A percentile compares a stretch with the other conserved stretches of the same genome.
phyloP scores from a whole-genome alignment of 2,329 filamentous ascomycete genomes.

The Magnaporthiopsis incrustans region DNA sequence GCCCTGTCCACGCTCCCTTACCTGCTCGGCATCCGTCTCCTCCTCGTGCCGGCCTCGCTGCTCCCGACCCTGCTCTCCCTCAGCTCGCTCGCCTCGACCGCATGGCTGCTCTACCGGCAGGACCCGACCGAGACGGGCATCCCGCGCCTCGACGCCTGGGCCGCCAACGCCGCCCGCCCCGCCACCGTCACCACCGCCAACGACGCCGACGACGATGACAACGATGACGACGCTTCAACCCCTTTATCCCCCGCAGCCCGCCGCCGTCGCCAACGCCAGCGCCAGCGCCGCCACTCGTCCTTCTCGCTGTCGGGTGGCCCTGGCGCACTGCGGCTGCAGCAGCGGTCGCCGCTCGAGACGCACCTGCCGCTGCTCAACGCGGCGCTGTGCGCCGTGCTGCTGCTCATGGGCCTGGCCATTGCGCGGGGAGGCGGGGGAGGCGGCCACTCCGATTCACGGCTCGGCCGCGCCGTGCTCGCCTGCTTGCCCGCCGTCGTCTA shows the following conservation, averaged over 20 bases:
- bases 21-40: slow-evolving; percentile 18
- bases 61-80: slow-evolving; percentile 49
- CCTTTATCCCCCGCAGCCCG: background rate
- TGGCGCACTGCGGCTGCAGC: background rate
- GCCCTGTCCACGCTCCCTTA: slow-evolving; percentile 24
- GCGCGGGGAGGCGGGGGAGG: slow-evolving; percentile 19
- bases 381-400: slow-evolving; percentile 45
- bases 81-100: slow-evolving; percentile 54
- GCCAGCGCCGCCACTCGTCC: slow-evolving; percentile 12
- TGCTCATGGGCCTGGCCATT: slow-evolving; percentile 33
- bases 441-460: background rate
- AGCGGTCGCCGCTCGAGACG: slow-evolving; percentile 39
- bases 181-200: slow-evolving; percentile 13
- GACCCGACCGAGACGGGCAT: slow-evolving; percentile 49
- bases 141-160: slow-evolving; percentile 36
- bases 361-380: slow-evolving; percentile 55
- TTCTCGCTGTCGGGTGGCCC: slow-evolving; percentile 12
- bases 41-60: slow-evolving; percentile 20
- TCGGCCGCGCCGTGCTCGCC: slow-evolving; percentile 33
- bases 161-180: slow-evolving; percentile 21
- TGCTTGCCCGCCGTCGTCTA: slow-evolving; percentile 52
- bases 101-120: slow-evolving; percentile 51
- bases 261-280: slow-evolving; percentile 2
- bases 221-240: background rate
- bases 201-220: background rate